Conservation (phyloP, 495 filamentous ascomycete genomes). For the Astrocystis sublimbata region DNA sequence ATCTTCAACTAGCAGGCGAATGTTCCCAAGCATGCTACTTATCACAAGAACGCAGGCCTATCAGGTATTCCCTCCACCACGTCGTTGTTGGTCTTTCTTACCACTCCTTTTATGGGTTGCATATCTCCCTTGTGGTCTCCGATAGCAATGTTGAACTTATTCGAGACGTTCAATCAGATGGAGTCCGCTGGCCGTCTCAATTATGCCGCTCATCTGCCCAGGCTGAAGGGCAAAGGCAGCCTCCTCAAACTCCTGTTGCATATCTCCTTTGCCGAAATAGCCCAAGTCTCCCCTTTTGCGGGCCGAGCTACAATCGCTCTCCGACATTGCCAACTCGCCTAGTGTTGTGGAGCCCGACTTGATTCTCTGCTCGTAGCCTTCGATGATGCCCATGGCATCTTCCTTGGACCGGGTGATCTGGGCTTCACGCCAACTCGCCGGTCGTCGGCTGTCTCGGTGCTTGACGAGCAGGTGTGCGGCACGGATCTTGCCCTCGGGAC, state of each 20-base stretch:
- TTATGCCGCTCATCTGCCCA: constrained; percentile 79
- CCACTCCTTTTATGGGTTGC: not conserved
- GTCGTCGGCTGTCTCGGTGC: constrained; percentile 81
- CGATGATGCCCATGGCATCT: constrained; percentile 77
- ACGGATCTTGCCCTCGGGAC: constrained; percentile 81
- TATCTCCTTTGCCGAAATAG: constrained; percentile 89
- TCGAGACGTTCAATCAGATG: constrained; percentile 80
- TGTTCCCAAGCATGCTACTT: not conserved
- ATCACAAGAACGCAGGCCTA: not conserved
- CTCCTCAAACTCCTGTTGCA: constrained; percentile 99
- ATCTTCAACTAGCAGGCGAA: not conserved
- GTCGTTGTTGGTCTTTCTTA: not conserved
- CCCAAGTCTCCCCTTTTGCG: constrained; percentile 93
- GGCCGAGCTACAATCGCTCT: constrained; percentile 94
- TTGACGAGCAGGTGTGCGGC: constrained; percentile 90
- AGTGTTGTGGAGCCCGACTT: constrained; percentile 63
- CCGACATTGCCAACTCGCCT: constrained; percentile 78
- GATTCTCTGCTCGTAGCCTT: constrained; percentile 72
- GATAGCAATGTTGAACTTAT: constrained; percentile 6
- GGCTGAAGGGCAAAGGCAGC: constrained; percentile 84
- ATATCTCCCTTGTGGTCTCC: not conserved
- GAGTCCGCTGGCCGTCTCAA: constrained; percentile 90
- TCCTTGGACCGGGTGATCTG: constrained; percentile 86
- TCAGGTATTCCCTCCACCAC: not conserved
- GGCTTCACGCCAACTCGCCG: constrained; percentile 87